Percentiles rank a stretch among this genome's conserved stretches.
These are phyloP conservation scores for Verticillium isaacii DNA, from an alignment of 2,329 filamentous ascomycete species.

Conservation along the genomic window DNA sequence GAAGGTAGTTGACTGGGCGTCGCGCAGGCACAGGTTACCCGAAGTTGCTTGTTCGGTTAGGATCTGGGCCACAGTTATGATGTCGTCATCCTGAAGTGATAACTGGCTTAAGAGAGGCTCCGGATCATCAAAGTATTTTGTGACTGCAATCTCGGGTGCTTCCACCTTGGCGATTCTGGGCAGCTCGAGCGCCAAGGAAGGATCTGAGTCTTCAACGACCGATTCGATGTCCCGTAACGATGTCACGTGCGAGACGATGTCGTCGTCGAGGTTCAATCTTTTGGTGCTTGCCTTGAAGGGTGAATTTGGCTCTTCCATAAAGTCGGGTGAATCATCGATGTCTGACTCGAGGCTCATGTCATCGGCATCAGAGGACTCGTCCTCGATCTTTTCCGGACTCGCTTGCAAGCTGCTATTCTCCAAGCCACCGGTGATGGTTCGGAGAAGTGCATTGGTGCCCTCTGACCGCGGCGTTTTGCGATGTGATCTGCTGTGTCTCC, in stretches of 20 bases:
- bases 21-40: constrained; percentile 24
- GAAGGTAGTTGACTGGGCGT: constrained; percentile 7
- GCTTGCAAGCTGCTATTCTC: constrained; percentile 28
- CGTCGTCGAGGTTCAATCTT: constrained; percentile 42
- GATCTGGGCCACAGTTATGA: constrained; percentile 64
- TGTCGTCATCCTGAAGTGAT: constrained; percentile 50
- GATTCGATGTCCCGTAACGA: constrained; percentile 45
- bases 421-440: constrained; percentile 28
- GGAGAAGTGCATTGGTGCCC: constrained; percentile 25
- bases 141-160: constrained; percentile 42
- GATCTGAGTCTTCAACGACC: constrained; percentile 36
- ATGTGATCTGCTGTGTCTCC: constrained; percentile 38
- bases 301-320: constrained; percentile 43
- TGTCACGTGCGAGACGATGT: constrained; percentile 46
- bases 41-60: constrained; percentile 65
- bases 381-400: constrained; percentile 34
- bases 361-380: constrained; percentile 38
- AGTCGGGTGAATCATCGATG: constrained; percentile 47
- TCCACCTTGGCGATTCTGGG: constrained; percentile 44
- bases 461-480: constrained; percentile 23
- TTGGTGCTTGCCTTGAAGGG: constrained; percentile 44
- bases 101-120: constrained; percentile 46
- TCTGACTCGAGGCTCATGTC: constrained; percentile 51
- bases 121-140: constrained; percentile 54
- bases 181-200: constrained; percentile 43